These are phyloP conservation scores for Epichloe coenophiala DNA, from an alignment of 2,329 filamentous ascomycete genomes.

Conservation along the genomic window DNA sequence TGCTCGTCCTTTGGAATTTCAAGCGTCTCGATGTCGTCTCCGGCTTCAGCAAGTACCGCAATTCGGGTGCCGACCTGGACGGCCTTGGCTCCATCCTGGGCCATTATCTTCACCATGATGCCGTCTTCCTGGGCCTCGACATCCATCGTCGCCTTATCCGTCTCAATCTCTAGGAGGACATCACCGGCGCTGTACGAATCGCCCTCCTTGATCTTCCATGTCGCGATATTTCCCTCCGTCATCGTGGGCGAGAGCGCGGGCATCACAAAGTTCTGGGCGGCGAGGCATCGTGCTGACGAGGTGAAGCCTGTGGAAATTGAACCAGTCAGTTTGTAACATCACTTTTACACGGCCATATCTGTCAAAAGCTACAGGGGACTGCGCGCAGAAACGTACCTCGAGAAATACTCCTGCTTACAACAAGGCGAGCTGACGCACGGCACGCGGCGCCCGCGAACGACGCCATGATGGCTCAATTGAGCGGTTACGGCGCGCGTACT, in stretches of 20 bases:
- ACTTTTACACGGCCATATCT: background rate
- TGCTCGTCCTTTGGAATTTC: conserved; percentile 61
- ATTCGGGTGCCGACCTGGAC: conserved; percentile 71
- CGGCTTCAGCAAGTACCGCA: conserved; percentile 68
- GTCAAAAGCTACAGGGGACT: background rate
- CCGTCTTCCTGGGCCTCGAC: conserved; percentile 88
- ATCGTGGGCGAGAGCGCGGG: conserved; percentile 83
- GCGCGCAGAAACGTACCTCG: conserved; percentile 37
- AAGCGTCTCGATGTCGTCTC: conserved; percentile 62
- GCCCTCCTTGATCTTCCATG: conserved; percentile 79
- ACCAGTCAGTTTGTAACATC: background rate
- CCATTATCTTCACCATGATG: conserved; percentile 69
- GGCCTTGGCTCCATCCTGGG: conserved; percentile 58
- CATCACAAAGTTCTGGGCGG: conserved; percentile 82
- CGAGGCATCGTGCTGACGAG: conserved; percentile 47
- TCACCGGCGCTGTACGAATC: conserved; percentile 72
- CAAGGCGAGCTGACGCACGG: conserved; percentile 49
- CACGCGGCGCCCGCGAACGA: conserved; percentile 51
- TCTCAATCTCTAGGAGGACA: conserved; percentile 83
- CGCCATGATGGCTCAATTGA: conserved; percentile 39
- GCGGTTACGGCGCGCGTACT: background rate
- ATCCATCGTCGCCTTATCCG: conserved; percentile 90
- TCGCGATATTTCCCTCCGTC: conserved; percentile 82
- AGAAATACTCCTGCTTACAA: conserved; percentile 31
- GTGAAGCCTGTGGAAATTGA: conserved; percentile 41